These are phyloP conservation scores for Neocucurbitaria cava DNA, from an alignment of 2,329 filamentous ascomycete species.

Conservation along the genomic window DNA sequence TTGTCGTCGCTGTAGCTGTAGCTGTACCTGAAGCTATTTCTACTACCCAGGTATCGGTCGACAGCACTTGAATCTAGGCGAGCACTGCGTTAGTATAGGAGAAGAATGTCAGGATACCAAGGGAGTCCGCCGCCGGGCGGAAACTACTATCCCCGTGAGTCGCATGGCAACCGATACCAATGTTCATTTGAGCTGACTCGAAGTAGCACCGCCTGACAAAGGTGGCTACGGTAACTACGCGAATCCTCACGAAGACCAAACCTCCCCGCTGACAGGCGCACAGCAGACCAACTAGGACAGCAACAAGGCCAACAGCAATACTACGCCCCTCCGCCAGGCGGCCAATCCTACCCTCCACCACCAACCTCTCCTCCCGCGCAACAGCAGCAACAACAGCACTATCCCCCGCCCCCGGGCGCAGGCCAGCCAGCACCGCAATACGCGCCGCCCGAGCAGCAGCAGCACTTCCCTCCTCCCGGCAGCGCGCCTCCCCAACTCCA, in stretches of 20 bases:
- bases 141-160: slow-evolving; percentile 47
- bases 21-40: neutral
- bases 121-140: slow-evolving; percentile 43
- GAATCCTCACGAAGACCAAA: neutral
- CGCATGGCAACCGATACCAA: neutral
- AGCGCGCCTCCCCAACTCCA: slow-evolving; percentile 29
- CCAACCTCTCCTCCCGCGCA: slow-evolving; percentile 40
- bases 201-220: slow-evolving; percentile 43
- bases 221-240: slow-evolving; percentile 35
- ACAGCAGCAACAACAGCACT: slow-evolving; percentile 36
- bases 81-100: neutral
- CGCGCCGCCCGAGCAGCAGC: slow-evolving; percentile 39
- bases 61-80: neutral
- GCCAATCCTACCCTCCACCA: slow-evolving; percentile 45
- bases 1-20: too few species aligned
- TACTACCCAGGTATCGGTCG: neutral
- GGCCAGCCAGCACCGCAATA: slow-evolving; percentile 33
- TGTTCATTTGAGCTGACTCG: slow-evolving; percentile 17
- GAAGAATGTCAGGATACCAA: slow-evolving; percentile 40
- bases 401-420: slow-evolving; percentile 40
- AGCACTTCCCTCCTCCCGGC: slow-evolving; percentile 39
- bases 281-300: slow-evolving; percentile 21
- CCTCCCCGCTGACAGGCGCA: slow-evolving; percentile 10
- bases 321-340: slow-evolving; percentile 47
- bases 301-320: slow-evolving; percentile 45